Percentiles rank a stretch among this genome's conserved stretches.
phyloP scores from a whole-genome alignment of 768 basidiomycete genomes.

The Rhizopogon vesiculosus region DNA sequence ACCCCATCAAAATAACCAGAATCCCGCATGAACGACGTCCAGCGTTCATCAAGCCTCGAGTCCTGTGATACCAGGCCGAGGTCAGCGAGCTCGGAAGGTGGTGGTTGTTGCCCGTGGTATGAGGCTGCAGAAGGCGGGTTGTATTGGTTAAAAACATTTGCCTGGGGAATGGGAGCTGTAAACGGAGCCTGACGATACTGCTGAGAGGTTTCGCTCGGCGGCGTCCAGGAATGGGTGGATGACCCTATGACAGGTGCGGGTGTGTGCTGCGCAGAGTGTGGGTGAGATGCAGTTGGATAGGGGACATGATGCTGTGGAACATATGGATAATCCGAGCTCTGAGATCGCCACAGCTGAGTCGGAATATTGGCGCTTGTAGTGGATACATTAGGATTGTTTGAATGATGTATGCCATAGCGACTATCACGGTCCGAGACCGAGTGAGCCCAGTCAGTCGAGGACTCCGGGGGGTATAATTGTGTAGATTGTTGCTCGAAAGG shows the following conservation, averaged over 20 bases:
- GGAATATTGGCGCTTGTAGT: not conserved
- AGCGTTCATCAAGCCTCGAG: slow-evolving; percentile 51
- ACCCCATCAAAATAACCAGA: slow-evolving; percentile 41
- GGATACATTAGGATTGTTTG: not conserved
- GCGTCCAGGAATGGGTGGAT: slow-evolving; percentile 12
- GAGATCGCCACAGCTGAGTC: slow-evolving; percentile 22
- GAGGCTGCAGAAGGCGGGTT: slow-evolving; percentile 6
- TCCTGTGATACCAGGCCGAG: slow-evolving; percentile 57
- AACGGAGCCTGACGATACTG: slow-evolving; percentile 7
- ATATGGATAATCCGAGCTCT: slow-evolving; percentile 24
- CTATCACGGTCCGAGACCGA: not conserved
- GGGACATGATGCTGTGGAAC: slow-evolving; percentile 13
- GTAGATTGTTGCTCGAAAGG: not conserved
- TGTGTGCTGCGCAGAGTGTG: slow-evolving; percentile 16
- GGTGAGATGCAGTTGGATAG: slow-evolving; percentile 2
- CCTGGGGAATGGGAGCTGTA: slow-evolving; percentile 3
- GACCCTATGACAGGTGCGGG: slow-evolving; percentile 11
- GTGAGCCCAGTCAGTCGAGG: not conserved
- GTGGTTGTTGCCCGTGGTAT: slow-evolving; percentile 10
- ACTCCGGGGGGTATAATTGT: not conserved
- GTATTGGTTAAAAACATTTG: slow-evolving; percentile 16
- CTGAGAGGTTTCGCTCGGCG: slow-evolving; percentile 3
- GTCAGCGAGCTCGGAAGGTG: slow-evolving; percentile 45
- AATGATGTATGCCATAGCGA: not conserved
- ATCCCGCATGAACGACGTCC: slow-evolving; percentile 60